Conservation (phyloP, 2,329 filamentous ascomycete species). For the Cercospora citrullina region DNA sequence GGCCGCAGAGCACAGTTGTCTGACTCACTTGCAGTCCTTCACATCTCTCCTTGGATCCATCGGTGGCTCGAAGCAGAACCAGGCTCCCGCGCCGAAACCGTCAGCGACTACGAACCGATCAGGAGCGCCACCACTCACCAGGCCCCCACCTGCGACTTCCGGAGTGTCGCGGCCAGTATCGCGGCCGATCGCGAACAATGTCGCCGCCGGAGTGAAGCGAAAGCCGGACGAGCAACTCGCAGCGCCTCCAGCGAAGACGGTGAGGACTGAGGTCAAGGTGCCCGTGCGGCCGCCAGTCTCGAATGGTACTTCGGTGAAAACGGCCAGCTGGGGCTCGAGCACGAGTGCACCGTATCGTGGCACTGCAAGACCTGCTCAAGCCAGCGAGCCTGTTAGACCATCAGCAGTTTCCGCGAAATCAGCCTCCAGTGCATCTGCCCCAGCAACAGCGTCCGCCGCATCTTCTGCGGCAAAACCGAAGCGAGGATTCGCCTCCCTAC, state of each 20-base stretch:
- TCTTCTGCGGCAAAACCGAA: slow-evolving; percentile 48
- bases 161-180: slow-evolving; percentile 20
- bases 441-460: slow-evolving; percentile 21
- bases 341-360: slow-evolving; percentile 19
- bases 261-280: slow-evolving; percentile 33
- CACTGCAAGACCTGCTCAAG: slow-evolving; percentile 19
- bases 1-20: slow-evolving; percentile 2
- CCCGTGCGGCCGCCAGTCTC: slow-evolving; percentile 30
- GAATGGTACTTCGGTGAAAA: slow-evolving; percentile 25
- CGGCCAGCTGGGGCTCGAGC: slow-evolving; percentile 26
- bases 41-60: slow-evolving; percentile 36
- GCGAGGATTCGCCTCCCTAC: slow-evolving; percentile 72
- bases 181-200: slow-evolving; percentile 30
- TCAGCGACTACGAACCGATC: slow-evolving; percentile 18
- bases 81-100: slow-evolving; percentile 24
- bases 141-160: slow-evolving; percentile 19
- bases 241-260: slow-evolving; percentile 37
- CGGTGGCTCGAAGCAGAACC: slow-evolving; percentile 26
- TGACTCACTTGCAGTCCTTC: slow-evolving; percentile 35
- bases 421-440: slow-evolving; percentile 15
- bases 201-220: slow-evolving; percentile 37
- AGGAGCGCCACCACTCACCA: slow-evolving; percentile 17
- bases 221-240: slow-evolving; percentile 42
- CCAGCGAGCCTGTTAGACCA: slow-evolving; percentile 22
- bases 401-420: slow-evolving; percentile 9